Evolutionary conservation across 108 stramenopile species (phyloP).

Genomic region (Skeletonema grethae): DNA sequence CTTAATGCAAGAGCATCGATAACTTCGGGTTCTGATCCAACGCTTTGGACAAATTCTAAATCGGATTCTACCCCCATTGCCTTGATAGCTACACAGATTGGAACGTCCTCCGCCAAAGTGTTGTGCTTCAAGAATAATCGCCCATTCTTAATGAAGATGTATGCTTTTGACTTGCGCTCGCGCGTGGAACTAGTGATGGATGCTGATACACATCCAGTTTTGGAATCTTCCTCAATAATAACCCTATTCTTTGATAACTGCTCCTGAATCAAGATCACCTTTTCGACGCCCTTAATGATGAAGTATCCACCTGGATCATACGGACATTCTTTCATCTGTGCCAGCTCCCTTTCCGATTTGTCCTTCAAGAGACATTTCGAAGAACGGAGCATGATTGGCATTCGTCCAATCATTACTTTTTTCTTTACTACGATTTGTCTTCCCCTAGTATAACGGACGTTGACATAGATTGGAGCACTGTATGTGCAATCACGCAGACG

Average conservation of each 20-base stretch:
- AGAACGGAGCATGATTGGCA: constrained; percentile 97
- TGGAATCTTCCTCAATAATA: constrained; percentile 92
- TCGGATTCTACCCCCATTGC: constrained; percentile 97
- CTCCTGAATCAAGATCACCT: constrained; percentile 99
- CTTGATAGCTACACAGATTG: constrained; percentile 92
- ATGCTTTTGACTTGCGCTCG: constrained; percentile 92
- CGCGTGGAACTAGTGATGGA: constrained; percentile 93
- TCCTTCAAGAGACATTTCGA: constrained; percentile 88
- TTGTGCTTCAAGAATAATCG: constrained; percentile 96
- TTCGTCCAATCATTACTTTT: constrained; percentile 79
- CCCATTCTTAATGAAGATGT: constrained; percentile 86
- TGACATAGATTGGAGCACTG: constrained; percentile 96
- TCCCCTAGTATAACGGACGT: constrained; percentile 95
- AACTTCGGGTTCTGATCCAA: constrained; percentile 92
- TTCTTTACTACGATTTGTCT: constrained; percentile 91
- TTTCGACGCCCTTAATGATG: constrained; percentile 96
- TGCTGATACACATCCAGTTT: constrained; percentile 83
- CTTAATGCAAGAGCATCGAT: constrained; percentile 87
- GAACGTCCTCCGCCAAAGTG: constrained; percentile 97
- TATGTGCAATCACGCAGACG: constrained; percentile 98
- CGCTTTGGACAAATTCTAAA: constrained; percentile 94
- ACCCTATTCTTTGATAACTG: constrained; percentile 99
- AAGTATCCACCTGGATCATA: constrained; percentile 99
- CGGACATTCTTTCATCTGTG: constrained; percentile 96
- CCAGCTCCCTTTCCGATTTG: constrained; percentile 85